phyloP scores from a whole-genome alignment of 106 monocot genomes.

The Hemerocallis citrina region DNA sequence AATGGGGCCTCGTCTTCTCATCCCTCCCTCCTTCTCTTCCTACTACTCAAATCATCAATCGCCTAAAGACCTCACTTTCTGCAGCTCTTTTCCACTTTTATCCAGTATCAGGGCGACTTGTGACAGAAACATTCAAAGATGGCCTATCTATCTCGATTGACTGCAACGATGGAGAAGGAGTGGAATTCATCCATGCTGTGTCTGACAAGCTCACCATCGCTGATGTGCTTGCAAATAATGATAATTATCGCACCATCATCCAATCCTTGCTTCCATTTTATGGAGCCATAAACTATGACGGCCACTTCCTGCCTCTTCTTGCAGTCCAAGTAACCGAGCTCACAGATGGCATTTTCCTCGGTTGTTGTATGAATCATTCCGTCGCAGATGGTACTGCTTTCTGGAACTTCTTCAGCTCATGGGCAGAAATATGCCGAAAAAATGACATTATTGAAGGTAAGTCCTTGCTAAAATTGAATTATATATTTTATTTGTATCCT shows the following conservation, averaged over 20 bases:
- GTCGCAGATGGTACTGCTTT: slow-evolving; percentile 65
- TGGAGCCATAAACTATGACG: slow-evolving; percentile 43
- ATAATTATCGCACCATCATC: slow-evolving; percentile 28
- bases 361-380: slow-evolving; percentile 54
- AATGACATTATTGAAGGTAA: too few species aligned
- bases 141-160: slow-evolving; percentile 31
- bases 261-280: slow-evolving; percentile 40
- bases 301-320: slow-evolving; percentile 35
- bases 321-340: slow-evolving; percentile 63
- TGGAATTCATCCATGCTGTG: slow-evolving; percentile 41
- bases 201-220: slow-evolving; percentile 18
- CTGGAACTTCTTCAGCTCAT: slow-evolving; percentile 60
- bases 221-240: slow-evolving; percentile 26
- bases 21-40: slow-evolving; percentile 6
- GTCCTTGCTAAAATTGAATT: too few species aligned
- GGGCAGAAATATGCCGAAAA: slow-evolving; percentile 46
- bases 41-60: slow-evolving; percentile 17
- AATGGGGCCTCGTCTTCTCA: slow-evolving; percentile 73
- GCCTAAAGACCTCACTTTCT: slow-evolving; percentile 44
- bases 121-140: slow-evolving; percentile 2
- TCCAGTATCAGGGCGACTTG: slow-evolving; percentile 68
- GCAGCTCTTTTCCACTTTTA: slow-evolving; percentile 42
- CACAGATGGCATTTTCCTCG: slow-evolving; percentile 60
- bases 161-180: slow-evolving; percentile 41
- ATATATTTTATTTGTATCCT: too few species aligned